Percentiles rank a stretch among this genome's conserved stretches.
Evolutionary conservation across 257 asterid species (phyloP).

Genomic region (Solanum medicagineum): DNA sequence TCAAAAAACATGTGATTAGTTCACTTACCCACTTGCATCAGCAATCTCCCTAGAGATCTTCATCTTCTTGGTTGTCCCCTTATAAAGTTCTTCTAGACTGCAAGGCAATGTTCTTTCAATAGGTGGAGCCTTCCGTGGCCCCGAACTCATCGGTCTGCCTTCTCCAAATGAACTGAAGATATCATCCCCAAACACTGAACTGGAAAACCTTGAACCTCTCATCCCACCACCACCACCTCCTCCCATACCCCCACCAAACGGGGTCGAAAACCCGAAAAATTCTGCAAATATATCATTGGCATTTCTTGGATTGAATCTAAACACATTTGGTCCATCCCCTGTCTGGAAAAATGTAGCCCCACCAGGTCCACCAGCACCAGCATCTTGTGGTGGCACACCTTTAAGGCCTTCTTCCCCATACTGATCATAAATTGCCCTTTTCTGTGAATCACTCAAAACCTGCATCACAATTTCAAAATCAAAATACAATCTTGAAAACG

Average conservation of each 20-base stretch:
- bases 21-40: slow-evolving; percentile 79
- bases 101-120: slow-evolving; percentile 65
- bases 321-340: slow-evolving; percentile 64
- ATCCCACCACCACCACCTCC: slow-evolving; percentile 38
- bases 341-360: slow-evolving; percentile 63
- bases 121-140: slow-evolving; percentile 58
- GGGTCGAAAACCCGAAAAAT: slow-evolving; percentile 62
- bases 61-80: slow-evolving; percentile 88
- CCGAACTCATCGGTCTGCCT: slow-evolving; percentile 24
- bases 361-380: slow-evolving; percentile 35
- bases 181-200: slow-evolving; percentile 74
- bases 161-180: slow-evolving; percentile 65
- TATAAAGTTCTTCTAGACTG: slow-evolving; percentile 71
- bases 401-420: slow-evolving; percentile 91
- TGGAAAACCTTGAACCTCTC: slow-evolving; percentile 45
- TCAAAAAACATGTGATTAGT: not conserved
- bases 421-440: slow-evolving; percentile 72
- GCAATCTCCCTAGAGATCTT: slow-evolving; percentile 74
- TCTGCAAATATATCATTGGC: slow-evolving; percentile 75
- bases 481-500: not conserved
- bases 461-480: not conserved
- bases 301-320: slow-evolving; percentile 66
- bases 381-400: slow-evolving; percentile 70
- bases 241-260: slow-evolving; percentile 42
- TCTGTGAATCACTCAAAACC: slow-evolving; percentile 83